Evolutionary conservation across 2,329 filamentous ascomycete species (phyloP).

Genomic region (Trichophyton benhamiae): DNA sequence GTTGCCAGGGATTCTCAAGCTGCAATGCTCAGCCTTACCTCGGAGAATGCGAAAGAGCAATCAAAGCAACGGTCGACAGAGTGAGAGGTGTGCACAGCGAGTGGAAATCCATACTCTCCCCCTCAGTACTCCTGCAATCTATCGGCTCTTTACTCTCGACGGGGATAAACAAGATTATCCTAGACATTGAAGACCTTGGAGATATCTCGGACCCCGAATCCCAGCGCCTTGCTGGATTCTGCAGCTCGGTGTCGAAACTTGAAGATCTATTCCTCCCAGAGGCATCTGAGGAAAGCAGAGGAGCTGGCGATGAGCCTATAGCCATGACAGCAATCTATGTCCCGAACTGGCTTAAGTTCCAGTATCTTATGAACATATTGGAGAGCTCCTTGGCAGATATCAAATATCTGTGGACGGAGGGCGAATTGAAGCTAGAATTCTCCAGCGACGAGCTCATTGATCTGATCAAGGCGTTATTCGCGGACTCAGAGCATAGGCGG

Average conservation of each 20-base stretch:
- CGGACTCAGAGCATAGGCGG: slow-evolving; percentile 47
- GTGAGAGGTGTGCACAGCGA: slow-evolving; percentile 44
- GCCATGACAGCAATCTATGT: slow-evolving; percentile 51
- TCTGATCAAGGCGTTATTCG: slow-evolving; percentile 52
- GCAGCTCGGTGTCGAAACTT: slow-evolving; percentile 43
- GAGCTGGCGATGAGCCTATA: slow-evolving; percentile 19
- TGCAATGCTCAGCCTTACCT: slow-evolving; percentile 49
- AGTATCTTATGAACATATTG: slow-evolving; percentile 51
- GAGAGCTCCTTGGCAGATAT: slow-evolving; percentile 53
- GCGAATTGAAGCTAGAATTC: slow-evolving; percentile 52
- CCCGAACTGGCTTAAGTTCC: slow-evolving; percentile 52
- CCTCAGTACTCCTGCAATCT: slow-evolving; percentile 49
- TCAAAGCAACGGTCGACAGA: slow-evolving; percentile 46
- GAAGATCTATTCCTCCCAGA: slow-evolving; percentile 46
- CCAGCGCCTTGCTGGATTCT: slow-evolving; percentile 45
- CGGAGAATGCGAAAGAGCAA: slow-evolving; percentile 47
- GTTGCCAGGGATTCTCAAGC: slow-evolving; percentile 48
- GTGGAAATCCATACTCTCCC: slow-evolving; percentile 48
- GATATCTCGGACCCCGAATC: slow-evolving; percentile 54
- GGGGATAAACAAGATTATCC: slow-evolving; percentile 47
- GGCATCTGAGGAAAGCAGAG: slow-evolving; percentile 20
- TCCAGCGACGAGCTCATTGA: slow-evolving; percentile 50
- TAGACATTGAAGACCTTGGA: slow-evolving; percentile 50
- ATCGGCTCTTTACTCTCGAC: slow-evolving; percentile 48
- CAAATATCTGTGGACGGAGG: slow-evolving; percentile 52